A percentile compares a stretch with the other conserved stretches of the same genome.
These are phyloP conservation scores for Rhododendron ferrugineum DNA, from an alignment of 148 eudicot genomes.

Conservation along the genomic window DNA sequence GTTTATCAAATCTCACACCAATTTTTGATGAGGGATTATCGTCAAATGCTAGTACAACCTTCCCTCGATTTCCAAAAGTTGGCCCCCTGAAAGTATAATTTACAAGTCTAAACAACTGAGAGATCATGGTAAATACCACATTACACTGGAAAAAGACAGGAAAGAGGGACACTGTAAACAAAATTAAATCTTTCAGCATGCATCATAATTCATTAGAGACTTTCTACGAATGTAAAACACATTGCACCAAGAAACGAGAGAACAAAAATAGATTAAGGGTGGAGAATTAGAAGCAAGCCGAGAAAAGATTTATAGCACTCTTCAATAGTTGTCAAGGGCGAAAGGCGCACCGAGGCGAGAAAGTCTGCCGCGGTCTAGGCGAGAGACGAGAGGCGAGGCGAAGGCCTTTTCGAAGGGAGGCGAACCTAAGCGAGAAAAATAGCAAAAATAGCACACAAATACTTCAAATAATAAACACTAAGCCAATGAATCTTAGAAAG, in stretches of 20 bases:
- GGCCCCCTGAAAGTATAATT: conserved; percentile 55
- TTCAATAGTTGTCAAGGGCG: no score
- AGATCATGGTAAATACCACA: conserved; percentile 2
- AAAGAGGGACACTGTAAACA: background rate
- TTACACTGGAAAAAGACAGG: background rate
- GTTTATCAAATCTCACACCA: conserved; percentile 88
- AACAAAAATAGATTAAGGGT: background rate
- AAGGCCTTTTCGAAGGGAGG: no score
- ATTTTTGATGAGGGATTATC: conserved; percentile 76
- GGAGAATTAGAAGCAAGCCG: background rate
- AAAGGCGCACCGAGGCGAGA: no score
- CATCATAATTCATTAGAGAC: background rate
- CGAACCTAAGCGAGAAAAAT: no score
- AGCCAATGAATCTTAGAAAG: no score
- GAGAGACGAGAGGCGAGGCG: no score
- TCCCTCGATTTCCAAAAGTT: conserved; percentile 68
- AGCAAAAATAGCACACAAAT: no score
- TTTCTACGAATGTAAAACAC: background rate
- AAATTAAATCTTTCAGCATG: background rate
- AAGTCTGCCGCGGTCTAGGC: no score
- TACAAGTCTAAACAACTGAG: conserved; percentile 1
- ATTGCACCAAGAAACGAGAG: background rate
- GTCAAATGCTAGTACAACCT: conserved; percentile 76
- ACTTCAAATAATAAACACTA: no score
- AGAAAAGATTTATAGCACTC: background rate